phyloP scores from a whole-genome alignment of 202 grass and related monocot species.

The Zoysia matrella region DNA sequence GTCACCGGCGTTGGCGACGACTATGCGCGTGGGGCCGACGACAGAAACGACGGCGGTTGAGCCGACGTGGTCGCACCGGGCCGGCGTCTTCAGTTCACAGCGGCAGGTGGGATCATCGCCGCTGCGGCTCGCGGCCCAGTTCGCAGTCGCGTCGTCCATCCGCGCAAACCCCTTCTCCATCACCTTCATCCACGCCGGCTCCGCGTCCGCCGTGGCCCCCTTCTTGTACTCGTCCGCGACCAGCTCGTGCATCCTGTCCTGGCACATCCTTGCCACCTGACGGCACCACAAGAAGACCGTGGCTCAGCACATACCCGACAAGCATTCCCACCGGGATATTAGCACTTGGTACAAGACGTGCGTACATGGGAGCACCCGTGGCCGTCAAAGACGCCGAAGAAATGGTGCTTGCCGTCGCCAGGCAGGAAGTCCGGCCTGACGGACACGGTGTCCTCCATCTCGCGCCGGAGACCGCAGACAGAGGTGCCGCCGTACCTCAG shows the following conservation, averaged over 20 bases:
- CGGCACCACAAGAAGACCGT: not conserved
- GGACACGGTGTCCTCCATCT: conserved; percentile 83
- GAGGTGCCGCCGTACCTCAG: conserved; percentile 65
- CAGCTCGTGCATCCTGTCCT: conserved; percentile 73
- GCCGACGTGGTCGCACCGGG: conserved; percentile 65
- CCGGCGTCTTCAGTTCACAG: conserved; percentile 58
- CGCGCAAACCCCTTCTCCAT: conserved; percentile 69
- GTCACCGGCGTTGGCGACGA: conserved; percentile 81
- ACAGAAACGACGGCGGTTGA: conserved; percentile 71
- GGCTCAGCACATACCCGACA: not conserved
- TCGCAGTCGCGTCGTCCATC: conserved; percentile 61
- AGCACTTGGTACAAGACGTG: not conserved
- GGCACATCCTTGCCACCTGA: conserved; percentile 69
- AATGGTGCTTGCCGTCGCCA: conserved; percentile 50
- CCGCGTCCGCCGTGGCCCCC: not conserved
- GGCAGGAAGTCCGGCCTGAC: conserved; percentile 58
- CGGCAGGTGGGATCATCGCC: conserved; percentile 48
- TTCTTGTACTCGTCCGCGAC: conserved; percentile 57
- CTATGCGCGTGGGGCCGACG: conserved; percentile 49
- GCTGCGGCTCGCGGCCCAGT: conserved; percentile 24
- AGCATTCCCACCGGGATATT: not conserved
- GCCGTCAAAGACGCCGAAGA: conserved; percentile 84
- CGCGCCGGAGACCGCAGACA: conserved; percentile 65
- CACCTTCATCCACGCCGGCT: conserved; percentile 47
- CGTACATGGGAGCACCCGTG: conserved; percentile 86